Evolutionary conservation across 345 rosid species (phyloP), one percentile per base, ranked within the genome.

Genomic region (Eucalyptus polybractea): DNA sequence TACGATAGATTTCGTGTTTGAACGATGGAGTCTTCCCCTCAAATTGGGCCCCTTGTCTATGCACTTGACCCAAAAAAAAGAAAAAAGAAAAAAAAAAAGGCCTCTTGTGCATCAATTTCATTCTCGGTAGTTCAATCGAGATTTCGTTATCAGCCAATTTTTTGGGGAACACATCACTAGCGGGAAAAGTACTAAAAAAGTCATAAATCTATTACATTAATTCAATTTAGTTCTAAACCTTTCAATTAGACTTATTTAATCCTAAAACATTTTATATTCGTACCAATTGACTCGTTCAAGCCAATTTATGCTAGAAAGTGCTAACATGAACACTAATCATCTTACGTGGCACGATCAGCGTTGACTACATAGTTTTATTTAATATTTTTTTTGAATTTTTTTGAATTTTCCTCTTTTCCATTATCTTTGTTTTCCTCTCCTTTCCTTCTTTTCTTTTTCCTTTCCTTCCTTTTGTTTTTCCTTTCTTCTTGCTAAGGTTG

Each of bases 221-320:
- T 50, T 50, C 3, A 50, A 50, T 50, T 50, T 0, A 51, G 0
- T 7, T 0, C 2, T 51, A 51, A 19, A 53, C 10, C 1, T 53
- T 53, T 19, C 5, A 3, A 53, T 53, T 53, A 2, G 0, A 53
- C 4, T 0, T 0, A 17, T 53, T 53, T 53, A 53, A 53, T 17
- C 1, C 1, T 53, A 53, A 53, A 51, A 1, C 2, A 4, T 0
- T 53, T 19, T 2, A 53, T 19, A 53, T 53, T 53, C 0, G 0
- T 53, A 53, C 10, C 56, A 53, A 53, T 53, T 19, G 4, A 17
- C 4, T 53, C 2, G 0, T 17, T 53, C 4, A 7, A 1, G 22
- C 22, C 22, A 53, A 53, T 51, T 51, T 51, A 51, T 7, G 2
- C 21, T 0, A 51, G 0, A 51, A 51, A 51, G 54, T 51, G 54